Percentiles rank a stretch among this genome's conserved stretches.
These are phyloP conservation scores for Boletus sensibilis DNA, from an alignment of 768 basidiomycete genomes.

Conservation along the genomic window DNA sequence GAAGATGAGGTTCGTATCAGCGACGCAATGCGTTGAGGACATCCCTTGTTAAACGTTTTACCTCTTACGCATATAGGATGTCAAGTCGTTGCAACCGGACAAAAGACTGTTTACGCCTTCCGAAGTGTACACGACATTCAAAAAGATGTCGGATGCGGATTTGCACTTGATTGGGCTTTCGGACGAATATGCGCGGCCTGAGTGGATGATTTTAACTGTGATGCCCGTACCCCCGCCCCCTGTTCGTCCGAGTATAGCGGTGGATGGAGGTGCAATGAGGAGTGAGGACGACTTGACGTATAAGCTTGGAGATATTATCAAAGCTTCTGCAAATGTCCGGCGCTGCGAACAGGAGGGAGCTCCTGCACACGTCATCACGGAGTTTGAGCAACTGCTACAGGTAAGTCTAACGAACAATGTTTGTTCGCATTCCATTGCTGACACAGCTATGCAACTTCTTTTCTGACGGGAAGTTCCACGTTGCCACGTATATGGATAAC, in stretches of 20 bases:
- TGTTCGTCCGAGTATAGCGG: constrained; percentile 95
- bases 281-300: constrained; percentile 99
- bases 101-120: constrained; percentile 79
- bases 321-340: constrained; percentile 88
- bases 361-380: constrained; percentile 91
- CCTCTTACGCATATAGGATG: constrained; percentile 49
- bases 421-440: not conserved
- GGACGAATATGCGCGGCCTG: constrained; percentile 93
- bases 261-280: constrained; percentile 94
- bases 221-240: constrained; percentile 97
- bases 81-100: constrained; percentile 78
- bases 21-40: constrained; percentile 1
- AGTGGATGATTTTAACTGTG: constrained; percentile 99
- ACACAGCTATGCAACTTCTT: not conserved
- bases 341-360: constrained; percentile 95
- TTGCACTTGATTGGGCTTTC: constrained; percentile 88
- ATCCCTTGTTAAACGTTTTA: constrained; percentile 11
- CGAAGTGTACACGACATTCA: constrained; percentile 92
- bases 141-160: constrained; percentile 91
- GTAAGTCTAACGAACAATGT: constrained; percentile 40
- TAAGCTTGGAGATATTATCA: constrained; percentile 96
- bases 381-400: constrained; percentile 95
- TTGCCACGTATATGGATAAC: constrained; percentile 99
- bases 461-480: constrained; percentile 71
- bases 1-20: constrained; percentile 81